A percentile compares a stretch with the other conserved stretches of the same genome.
Evolutionary conservation across 495 filamentous ascomycete species (phyloP).

Genomic region (Hypomontagnella submonticulosa): DNA sequence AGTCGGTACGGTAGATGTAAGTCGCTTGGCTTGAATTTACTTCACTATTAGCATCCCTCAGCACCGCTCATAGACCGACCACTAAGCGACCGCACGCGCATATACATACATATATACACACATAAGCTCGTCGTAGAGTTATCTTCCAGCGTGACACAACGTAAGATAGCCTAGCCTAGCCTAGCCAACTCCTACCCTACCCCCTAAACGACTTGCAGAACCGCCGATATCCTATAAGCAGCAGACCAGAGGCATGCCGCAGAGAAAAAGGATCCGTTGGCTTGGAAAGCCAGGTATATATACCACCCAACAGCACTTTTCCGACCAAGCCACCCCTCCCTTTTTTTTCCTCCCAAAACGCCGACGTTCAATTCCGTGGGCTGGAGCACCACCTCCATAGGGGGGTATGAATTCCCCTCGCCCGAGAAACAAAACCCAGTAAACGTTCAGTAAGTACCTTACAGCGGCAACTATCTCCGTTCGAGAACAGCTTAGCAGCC

Average conservation of each 20-base stretch:
- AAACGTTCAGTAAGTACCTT: too few relatives aligned
- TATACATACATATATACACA: not conserved
- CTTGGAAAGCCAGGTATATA: not conserved
- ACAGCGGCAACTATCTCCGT: too few relatives aligned
- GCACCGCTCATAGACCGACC: not conserved
- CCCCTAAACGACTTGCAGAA: too few relatives aligned
- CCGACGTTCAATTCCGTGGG: slow-evolving; percentile 5
- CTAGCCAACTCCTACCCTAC: too few relatives aligned
- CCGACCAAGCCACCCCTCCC: slow-evolving; percentile 6
- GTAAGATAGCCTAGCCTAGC: too few relatives aligned
- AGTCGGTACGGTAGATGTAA: too few relatives aligned
- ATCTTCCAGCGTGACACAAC: not conserved
- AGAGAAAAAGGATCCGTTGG: too few relatives aligned
- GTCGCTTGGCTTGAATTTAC: slow-evolving; percentile 3
- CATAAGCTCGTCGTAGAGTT: not conserved
- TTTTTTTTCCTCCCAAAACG: slow-evolving; percentile 17
- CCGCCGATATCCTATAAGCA: too few relatives aligned
- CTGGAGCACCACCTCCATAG: not conserved
- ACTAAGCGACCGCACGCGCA: not conserved
- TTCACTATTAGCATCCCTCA: slow-evolving; percentile 10
- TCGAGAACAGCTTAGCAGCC: too few relatives aligned
- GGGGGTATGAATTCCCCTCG: not conserved
- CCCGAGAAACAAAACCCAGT: too few relatives aligned
- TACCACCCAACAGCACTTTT: not conserved
- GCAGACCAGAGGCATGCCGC: too few relatives aligned